These are phyloP conservation scores for Globisporangium yorkense DNA, from an alignment of 352 stramenopile genomes.

Conservation along the genomic window DNA sequence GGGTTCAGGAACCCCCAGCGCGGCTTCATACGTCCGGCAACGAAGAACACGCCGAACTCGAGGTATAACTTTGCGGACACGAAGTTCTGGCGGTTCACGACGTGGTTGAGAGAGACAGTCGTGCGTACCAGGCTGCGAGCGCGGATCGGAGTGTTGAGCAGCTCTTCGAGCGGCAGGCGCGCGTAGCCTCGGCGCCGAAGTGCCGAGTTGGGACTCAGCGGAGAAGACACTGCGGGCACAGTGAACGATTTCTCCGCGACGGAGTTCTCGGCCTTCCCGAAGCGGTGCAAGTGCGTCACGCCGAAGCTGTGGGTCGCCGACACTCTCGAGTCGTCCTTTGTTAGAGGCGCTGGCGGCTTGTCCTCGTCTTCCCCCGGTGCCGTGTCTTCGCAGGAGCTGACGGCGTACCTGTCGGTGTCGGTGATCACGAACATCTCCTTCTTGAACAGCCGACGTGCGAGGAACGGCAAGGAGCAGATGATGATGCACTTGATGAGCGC, in stretches of 20 bases:
- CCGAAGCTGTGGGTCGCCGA: conserved; percentile 1
- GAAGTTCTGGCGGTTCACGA: conserved; percentile 10
- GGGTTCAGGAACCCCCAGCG: conserved; percentile 9
- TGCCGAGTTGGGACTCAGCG: conserved; percentile 4
- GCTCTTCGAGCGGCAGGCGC: conserved; percentile 37
- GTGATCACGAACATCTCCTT: conserved; percentile 2
- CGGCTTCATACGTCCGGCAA: conserved; percentile 5
- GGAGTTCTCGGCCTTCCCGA: conserved; percentile 1
- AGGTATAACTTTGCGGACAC: conserved; percentile 6
- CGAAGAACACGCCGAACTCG: conserved; percentile 9
- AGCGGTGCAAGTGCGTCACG: not conserved
- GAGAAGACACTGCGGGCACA: not conserved
- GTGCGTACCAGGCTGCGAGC: conserved; percentile 32
- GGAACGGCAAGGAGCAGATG: not conserved
- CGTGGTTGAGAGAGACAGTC: not conserved
- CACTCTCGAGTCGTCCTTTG: not conserved
- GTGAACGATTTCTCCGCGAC: conserved; percentile 5
- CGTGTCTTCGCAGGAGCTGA: not conserved
- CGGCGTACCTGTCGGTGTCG: not conserved
- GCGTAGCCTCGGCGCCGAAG: conserved; percentile 17
- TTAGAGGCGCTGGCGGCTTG: not conserved
- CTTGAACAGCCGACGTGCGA: conserved; percentile 2
- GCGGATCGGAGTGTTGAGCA: conserved; percentile 40
- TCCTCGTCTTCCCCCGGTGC: not conserved
- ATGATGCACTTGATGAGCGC: conserved; percentile 14